These are phyloP conservation scores for Fusarium pseudocircinatum DNA, from an alignment of 2,329 filamentous ascomycete species.

Conservation along the genomic window DNA sequence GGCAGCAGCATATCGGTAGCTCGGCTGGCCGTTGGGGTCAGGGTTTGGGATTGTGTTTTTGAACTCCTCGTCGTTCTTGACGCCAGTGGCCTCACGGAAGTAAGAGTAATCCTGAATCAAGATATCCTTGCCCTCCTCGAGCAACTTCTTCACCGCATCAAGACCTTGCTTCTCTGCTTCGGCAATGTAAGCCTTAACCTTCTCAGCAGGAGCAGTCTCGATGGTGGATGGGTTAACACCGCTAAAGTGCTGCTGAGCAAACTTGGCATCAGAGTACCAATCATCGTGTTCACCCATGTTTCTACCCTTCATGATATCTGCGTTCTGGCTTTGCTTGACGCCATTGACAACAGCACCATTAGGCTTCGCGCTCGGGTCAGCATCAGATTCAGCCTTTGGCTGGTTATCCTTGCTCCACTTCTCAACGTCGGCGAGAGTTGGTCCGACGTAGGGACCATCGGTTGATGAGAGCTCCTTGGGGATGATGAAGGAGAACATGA, in stretches of 20 bases:
- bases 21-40: background rate
- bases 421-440: conserved; percentile 20
- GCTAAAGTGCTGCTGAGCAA: conserved; percentile 22
- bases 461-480: background rate
- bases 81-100: conserved; percentile 20
- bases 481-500: conserved; percentile 4
- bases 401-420: background rate
- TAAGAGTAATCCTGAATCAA: conserved; percentile 32
- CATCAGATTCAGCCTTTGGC: background rate
- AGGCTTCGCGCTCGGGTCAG: background rate
- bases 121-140: conserved; percentile 11
- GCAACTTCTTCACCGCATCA: conserved; percentile 7
- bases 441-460: background rate
- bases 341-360: background rate
- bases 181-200: conserved; percentile 6
- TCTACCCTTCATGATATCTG: conserved; percentile 25
- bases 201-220: background rate
- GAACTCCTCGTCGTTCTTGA: conserved; percentile 12
- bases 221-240: conserved; percentile 27
- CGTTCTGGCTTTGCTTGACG: background rate
- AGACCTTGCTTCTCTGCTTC: conserved; percentile 26
- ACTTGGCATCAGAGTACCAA: conserved; percentile 31
- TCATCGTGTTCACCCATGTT: conserved; percentile 23
- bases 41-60: background rate
- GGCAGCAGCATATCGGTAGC: conserved; percentile 15